Base-by-base conservation (phyloP, 306 rosid species). In the Vigna hirtella region DNA sequence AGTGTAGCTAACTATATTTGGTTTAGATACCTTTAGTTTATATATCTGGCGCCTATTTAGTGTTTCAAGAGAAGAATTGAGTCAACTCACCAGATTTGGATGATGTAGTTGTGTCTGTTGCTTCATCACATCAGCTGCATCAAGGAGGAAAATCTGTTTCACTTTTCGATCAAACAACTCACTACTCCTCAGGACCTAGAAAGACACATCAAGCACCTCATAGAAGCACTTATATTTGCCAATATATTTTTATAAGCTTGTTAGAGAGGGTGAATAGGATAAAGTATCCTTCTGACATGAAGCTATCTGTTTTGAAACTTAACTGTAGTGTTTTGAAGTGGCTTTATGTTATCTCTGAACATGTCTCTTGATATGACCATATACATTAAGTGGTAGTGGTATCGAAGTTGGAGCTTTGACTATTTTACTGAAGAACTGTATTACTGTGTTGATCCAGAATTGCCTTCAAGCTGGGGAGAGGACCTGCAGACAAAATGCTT, bases 401-500 rank as follows among this genome's bases (percentile, higher is more conserved):
- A 50, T 65, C 13, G 16, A 43, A 57, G 53, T 63, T 43, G 17
- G 73, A n/a, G 7, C 74, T 58, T 62, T 47, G 59, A 69, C 22
- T 22, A 48, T 69, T 49, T 64, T 28, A 49, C 77, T 78, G 73
- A 70, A 59, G 42, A 53, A 72, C 68, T 73, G 51, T 30, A 24
- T 42, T 77, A 45, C 48, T 86, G 52, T 85, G 84, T 85, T 79
- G 75, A 85, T 83, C 77, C 91, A 96, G 98, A 83, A 77, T 86
- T 96, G 83, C 99, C 99, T 78, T 90, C 99, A 82, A 93, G 84
- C 77, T 89, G 92, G 85, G 99, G 98, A 66, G 99, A 96, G 77
- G 96, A 93, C 79, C 83, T 96, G 86, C 97, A 96, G 92, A 86
- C 94, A 42, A 96, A 89, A 87, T 93, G 98, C 90, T 87, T 96